A percentile compares a stretch with the other conserved stretches of the same genome.
Evolutionary conservation across 2,329 filamentous ascomycete species (phyloP).

Genomic region (Pseudocercospora eumusae): DNA sequence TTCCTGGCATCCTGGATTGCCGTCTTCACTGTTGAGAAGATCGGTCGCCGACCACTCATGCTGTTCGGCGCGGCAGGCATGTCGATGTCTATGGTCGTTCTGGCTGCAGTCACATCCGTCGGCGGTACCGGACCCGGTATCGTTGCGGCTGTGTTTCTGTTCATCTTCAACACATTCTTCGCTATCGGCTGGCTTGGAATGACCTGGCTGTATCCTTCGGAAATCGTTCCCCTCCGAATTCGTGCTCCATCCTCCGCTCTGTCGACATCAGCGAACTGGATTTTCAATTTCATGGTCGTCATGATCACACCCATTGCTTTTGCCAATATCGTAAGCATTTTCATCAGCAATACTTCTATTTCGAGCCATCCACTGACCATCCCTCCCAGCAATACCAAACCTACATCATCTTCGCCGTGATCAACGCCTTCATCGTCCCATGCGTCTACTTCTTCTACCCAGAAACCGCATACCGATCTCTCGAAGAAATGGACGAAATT

Average conservation of each 20-base stretch:
- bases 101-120: conserved; percentile 33
- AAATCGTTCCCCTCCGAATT: conserved; percentile 41
- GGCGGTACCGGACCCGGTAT: conserved; percentile 34
- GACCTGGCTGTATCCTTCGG: conserved; percentile 38
- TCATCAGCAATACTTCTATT: too few species aligned
- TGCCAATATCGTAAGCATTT: conserved; percentile 53
- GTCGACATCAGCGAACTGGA: conserved; percentile 47
- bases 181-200: conserved; percentile 41
- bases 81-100: conserved; percentile 36
- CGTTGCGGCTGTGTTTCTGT: conserved; percentile 42
- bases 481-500: conserved; percentile 68
- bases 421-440: conserved; percentile 63
- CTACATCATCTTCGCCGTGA: conserved; percentile 59
- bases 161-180: conserved; percentile 44
- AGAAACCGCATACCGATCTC: conserved; percentile 63
- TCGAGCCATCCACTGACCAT: too few species aligned
- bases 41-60: conserved; percentile 67
- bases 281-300: conserved; percentile 39
- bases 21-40: conserved; percentile 53
- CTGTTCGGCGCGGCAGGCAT: conserved; percentile 59
- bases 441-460: conserved; percentile 46
- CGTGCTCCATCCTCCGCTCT: conserved; percentile 41
- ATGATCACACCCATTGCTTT: conserved; percentile 65
- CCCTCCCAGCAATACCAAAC: conserved; percentile 7
- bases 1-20: conserved; percentile 53